A percentile compares a stretch with the other conserved stretches of the same genome.
phyloP scores from a whole-genome alignment of 805 yeast genomes.

The Clavispora phyllophila region DNA sequence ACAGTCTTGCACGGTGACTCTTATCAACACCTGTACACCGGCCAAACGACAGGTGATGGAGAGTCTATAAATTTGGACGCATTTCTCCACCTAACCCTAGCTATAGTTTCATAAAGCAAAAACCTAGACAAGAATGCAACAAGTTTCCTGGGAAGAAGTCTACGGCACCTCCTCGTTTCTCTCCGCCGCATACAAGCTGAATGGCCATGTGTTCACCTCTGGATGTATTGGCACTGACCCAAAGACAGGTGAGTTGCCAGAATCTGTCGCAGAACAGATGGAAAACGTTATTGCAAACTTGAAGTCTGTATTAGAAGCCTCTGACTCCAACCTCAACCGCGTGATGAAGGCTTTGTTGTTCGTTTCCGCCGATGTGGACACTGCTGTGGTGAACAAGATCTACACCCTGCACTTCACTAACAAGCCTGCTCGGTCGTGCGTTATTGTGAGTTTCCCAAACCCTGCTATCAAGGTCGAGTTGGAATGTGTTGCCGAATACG shows the following conservation, averaged over 20 bases:
- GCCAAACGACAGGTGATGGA: neutral
- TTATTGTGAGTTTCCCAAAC: conserved; percentile 3
- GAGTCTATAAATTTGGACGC: neutral
- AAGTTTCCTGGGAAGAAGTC: conserved; percentile 9
- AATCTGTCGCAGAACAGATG: conserved; percentile 2
- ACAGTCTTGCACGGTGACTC: neutral
- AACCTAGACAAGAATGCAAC: conserved; percentile 10
- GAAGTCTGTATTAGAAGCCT: conserved; percentile 1
- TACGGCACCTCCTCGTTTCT: conserved; percentile 1
- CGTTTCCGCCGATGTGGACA: neutral
- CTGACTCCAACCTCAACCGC: conserved; percentile 1
- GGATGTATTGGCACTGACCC: conserved; percentile 2
- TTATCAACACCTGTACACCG: neutral
- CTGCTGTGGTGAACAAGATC: conserved; percentile 2
- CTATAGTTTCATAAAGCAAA: neutral
- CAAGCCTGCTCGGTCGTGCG: conserved; percentile 4
- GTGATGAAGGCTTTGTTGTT: conserved; percentile 6
- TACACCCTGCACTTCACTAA: conserved; percentile 3
- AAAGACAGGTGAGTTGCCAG: conserved; percentile 1
- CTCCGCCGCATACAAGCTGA: conserved; percentile 11
- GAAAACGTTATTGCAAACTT: conserved; percentile 2
- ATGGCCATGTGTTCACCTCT: conserved; percentile 9
- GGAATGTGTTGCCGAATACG: conserved; percentile 4
- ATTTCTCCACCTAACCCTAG: neutral
- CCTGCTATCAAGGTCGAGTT: conserved; percentile 3